phyloP scores from a whole-genome alignment of 1,284 basidiomycete species.

The Wallemia hederae region DNA sequence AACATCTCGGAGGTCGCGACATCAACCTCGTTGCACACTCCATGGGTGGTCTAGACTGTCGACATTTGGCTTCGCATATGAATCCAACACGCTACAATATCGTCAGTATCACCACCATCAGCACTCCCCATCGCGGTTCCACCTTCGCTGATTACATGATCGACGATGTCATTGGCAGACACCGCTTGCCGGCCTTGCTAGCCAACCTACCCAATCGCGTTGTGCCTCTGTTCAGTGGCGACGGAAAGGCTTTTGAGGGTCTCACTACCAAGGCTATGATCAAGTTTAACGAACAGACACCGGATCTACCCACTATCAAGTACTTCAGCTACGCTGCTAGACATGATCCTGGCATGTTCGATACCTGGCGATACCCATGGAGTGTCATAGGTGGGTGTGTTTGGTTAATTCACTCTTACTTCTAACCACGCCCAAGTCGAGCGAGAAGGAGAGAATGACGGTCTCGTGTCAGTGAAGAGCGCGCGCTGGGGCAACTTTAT shows the following conservation, averaged over 20 bases:
- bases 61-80: conserved; percentile 27
- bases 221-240: conserved; percentile 51
- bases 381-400: conserved; percentile 6
- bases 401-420: conserved; percentile 3
- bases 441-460: conserved; percentile 76
- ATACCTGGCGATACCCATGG: conserved; percentile 24
- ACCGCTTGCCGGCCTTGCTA: conserved; percentile 15
- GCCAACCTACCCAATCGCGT: conserved; percentile 26
- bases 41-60: conserved; percentile 82
- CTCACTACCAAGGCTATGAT: conserved; percentile 64
- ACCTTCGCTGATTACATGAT: conserved; percentile 78
- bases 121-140: conserved; percentile 74
- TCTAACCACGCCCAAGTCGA: conserved; percentile 52
- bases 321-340: conserved; percentile 84
- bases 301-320: conserved; percentile 40
- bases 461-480: conserved; percentile 53
- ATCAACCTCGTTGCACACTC: conserved; percentile 83
- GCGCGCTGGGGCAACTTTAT: conserved; percentile 37
- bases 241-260: conserved; percentile 66
- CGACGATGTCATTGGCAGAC: conserved; percentile 35
- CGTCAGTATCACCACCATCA: conserved; percentile 62
- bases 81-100: conserved; percentile 24
- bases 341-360: conserved; percentile 59
- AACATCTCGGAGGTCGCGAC: conserved; percentile 42
- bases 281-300: conserved; percentile 55